Conservation (phyloP, 495 filamentous ascomycete species). For the Penicillium coprophilum region DNA sequence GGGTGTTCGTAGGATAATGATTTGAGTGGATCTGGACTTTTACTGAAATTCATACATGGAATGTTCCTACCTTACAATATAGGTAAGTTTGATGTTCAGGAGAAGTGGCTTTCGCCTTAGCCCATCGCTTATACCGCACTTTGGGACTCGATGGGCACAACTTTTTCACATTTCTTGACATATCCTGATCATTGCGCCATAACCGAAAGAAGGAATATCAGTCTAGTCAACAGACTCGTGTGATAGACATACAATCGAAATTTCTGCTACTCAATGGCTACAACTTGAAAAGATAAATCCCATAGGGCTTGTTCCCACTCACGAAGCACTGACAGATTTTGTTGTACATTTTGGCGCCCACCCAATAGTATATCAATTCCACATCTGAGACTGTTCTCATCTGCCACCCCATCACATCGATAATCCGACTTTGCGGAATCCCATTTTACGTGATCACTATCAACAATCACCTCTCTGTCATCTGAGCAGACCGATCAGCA, state of each 20-base stretch:
- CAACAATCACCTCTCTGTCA: conserved; percentile 2
- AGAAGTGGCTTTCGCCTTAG: not conserved
- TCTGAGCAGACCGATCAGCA: conserved; percentile 5
- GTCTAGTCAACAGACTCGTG: not conserved
- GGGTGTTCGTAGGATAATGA: conserved; percentile 9
- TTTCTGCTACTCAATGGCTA: not conserved
- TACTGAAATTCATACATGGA: conserved; percentile 4
- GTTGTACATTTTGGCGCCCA: not conserved
- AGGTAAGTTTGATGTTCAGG: conserved; percentile 11
- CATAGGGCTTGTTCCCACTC: not conserved
- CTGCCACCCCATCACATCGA: not conserved
- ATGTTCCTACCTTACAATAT: not conserved
- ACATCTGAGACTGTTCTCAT: not conserved
- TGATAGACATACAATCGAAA: not conserved
- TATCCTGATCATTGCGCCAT: no score
- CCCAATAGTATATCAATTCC: not conserved
- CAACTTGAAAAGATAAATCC: not conserved
- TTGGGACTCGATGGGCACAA: not conserved
- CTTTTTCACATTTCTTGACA: not conserved
- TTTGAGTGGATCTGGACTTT: conserved; percentile 3
- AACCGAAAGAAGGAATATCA: not conserved
- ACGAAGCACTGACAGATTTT: not conserved
- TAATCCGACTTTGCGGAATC: not conserved
- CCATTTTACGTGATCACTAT: conserved; percentile 2
- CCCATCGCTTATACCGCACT: not conserved